Evolutionary conservation across 2,329 filamentous ascomycete species (phyloP).

Genomic region (Lithohypha guttulata): DNA sequence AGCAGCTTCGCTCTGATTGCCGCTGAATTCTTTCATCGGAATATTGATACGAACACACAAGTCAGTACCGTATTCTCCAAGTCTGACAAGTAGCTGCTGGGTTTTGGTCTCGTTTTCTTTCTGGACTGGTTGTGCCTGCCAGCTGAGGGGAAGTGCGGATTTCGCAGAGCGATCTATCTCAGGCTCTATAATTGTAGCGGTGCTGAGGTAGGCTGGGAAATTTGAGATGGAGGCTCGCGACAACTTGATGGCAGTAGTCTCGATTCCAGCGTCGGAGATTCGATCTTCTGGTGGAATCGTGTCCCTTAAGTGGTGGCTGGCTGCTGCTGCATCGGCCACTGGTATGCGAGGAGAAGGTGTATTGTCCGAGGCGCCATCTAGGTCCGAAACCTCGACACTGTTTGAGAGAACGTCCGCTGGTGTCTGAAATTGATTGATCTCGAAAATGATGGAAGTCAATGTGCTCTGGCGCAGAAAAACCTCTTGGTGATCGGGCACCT

Average conservation of each 20-base stretch:
- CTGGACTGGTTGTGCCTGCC: slow-evolving; percentile 21
- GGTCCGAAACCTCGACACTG: no score
- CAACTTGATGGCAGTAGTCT: slow-evolving; percentile 2
- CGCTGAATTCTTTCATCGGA: slow-evolving; percentile 65
- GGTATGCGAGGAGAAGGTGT: slow-evolving; percentile 17
- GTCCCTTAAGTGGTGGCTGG: slow-evolving; percentile 40
- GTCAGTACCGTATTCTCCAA: slow-evolving; percentile 67
- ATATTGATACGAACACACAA: slow-evolving; percentile 80
- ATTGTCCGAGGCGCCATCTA: slow-evolving; percentile 2
- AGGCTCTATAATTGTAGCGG: slow-evolving; percentile 14
- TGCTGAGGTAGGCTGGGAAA: slow-evolving; percentile 16
- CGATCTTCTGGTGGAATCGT: slow-evolving; percentile 29
- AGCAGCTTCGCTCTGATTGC: slow-evolving; percentile 54
- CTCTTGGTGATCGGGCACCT: slow-evolving; percentile 61
- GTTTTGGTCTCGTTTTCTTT: slow-evolving; percentile 48
- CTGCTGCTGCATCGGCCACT: slow-evolving; percentile 12
- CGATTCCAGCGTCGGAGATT: slow-evolving; percentile 8
- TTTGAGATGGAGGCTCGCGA: slow-evolving; percentile 8
- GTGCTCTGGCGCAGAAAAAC: slow-evolving; percentile 77
- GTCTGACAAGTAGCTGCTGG: slow-evolving; percentile 63
- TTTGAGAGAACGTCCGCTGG: not conserved
- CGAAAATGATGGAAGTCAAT: slow-evolving; percentile 78
- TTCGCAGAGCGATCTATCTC: slow-evolving; percentile 10
- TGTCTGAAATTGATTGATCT: slow-evolving; percentile 63
- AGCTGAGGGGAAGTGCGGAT: slow-evolving; percentile 7